A percentile compares a stretch with the other conserved stretches of the same genome.
Evolutionary conservation across 257 asterid species (phyloP).

Genomic region (Salvia splendens): DNA sequence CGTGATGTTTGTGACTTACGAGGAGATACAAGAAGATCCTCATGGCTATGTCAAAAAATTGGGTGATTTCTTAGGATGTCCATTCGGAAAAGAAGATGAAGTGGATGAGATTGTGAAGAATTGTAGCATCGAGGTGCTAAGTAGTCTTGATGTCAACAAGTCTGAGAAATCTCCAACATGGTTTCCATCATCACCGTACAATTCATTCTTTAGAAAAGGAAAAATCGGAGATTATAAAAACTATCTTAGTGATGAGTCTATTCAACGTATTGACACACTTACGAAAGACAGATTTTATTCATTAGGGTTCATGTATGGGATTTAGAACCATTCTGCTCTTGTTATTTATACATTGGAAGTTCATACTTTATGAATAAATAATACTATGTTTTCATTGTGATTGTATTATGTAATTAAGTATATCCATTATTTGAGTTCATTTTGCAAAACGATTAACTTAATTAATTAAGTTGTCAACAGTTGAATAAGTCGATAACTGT

Average conservation of each 20-base stretch:
- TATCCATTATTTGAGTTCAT: no score
- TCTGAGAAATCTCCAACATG: slow-evolving; percentile 29
- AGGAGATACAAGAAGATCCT: slow-evolving; percentile 34
- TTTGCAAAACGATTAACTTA: no score
- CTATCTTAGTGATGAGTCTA: slow-evolving; percentile 26
- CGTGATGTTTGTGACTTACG: slow-evolving; percentile 42
- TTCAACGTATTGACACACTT: slow-evolving; percentile 35
- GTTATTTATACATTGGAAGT: no score
- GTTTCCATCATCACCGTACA: slow-evolving; percentile 30
- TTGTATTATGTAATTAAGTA: no score
- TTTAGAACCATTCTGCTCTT: slow-evolving; percentile 11
- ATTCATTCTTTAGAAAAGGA: slow-evolving; percentile 37
- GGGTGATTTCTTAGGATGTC: slow-evolving; percentile 43
- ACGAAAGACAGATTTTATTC: slow-evolving; percentile 19
- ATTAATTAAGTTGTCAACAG: no score
- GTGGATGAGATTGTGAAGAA: slow-evolving; percentile 33
- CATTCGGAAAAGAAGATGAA: slow-evolving; percentile 29
- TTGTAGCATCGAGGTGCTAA: slow-evolving; percentile 37
- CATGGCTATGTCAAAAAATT: slow-evolving; percentile 30
- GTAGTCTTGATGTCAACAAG: slow-evolving; percentile 36
- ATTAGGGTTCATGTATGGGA: slow-evolving; percentile 36
- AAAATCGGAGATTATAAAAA: slow-evolving; percentile 36
- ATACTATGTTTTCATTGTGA: no score
- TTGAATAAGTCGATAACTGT: no score
- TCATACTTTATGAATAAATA: no score